Evolutionary conservation across 2,329 filamentous ascomycete species (phyloP).

Genomic region (Microascus cirrosus): DNA sequence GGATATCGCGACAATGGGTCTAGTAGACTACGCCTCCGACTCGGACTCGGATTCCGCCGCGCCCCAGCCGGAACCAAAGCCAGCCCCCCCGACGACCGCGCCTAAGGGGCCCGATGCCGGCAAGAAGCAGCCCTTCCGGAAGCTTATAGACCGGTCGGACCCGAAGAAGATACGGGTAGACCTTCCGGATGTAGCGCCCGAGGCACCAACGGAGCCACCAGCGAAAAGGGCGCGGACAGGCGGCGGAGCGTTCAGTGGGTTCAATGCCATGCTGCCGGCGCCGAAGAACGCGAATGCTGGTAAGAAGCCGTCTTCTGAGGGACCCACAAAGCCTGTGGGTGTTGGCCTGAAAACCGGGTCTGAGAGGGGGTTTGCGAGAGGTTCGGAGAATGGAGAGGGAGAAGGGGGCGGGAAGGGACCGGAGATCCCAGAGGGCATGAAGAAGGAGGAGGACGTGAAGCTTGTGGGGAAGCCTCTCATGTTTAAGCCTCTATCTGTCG

Average conservation of each 20-base stretch:
- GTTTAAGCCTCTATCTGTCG: slow-evolving; percentile 83
- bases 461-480: slow-evolving; percentile 69
- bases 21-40: slow-evolving; percentile 70
- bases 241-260: slow-evolving; percentile 61
- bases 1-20: slow-evolving; percentile 43
- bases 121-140: slow-evolving; percentile 57
- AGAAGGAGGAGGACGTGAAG: slow-evolving; percentile 53
- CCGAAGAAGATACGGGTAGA: slow-evolving; percentile 70
- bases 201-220: slow-evolving; percentile 31
- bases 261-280: slow-evolving; percentile 77
- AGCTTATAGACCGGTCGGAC: slow-evolving; percentile 58
- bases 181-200: slow-evolving; percentile 45
- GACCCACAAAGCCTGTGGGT: slow-evolving; percentile 19
- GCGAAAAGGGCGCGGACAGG: slow-evolving; percentile 57
- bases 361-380: slow-evolving; percentile 67
- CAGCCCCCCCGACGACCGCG: slow-evolving; percentile 14
- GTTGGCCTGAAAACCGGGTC: slow-evolving; percentile 72
- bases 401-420: slow-evolving; percentile 23
- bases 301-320: slow-evolving; percentile 15
- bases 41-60: slow-evolving; percentile 57
- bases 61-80: slow-evolving; percentile 17
- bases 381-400: slow-evolving; percentile 11
- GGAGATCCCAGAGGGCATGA: slow-evolving; percentile 43
- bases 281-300: slow-evolving; percentile 52
- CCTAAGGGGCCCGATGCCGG: slow-evolving; percentile 19